Base-by-base conservation (phyloP, 148 eudicot species). In the Cornus kousa region DNA sequence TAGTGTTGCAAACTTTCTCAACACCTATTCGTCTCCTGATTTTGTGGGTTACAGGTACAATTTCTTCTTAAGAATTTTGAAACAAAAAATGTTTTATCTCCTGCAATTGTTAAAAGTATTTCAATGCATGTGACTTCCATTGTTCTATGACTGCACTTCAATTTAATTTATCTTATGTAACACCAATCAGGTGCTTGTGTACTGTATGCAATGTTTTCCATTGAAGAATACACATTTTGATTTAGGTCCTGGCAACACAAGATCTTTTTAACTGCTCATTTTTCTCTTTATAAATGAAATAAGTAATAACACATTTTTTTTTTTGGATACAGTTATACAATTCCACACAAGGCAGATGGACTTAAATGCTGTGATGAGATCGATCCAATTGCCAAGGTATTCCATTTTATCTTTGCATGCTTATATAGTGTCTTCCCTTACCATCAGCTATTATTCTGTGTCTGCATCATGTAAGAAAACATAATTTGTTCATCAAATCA, bases 1-100 rank as follows among this genome's bases (percentile, higher is more conserved):
- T 79, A 83, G 78, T 70, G 86, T 88, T 4, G 80, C 84, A 33
- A 84, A 81, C 64, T 92, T 89, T 79, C 77, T 92, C 62, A 77
- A 75, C 39, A 90, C 97, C 20, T 92, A 89, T 83, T 90, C 94
- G 55, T 87, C 94, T 43, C 76, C 84, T 12, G 97, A 92, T 80
- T 92, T 92, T 85, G 86, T 83, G 40, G 97, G 97, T 53, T 92
- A 86, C 87, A 92, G 97, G 97, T 90, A 72, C 12, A 17, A 5
- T 20, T 17, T 53, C 59, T 11, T 69, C 43, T 35, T 69, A 20
- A 8, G 72, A 50, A 72, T 14, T 32, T 12, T 1, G 14, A 33
- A 50, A 50, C 2, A 8, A 9, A 50, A 50, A 50, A 53, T 11
- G 62, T 67, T 69, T 48, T 74, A 40, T 16, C 14, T 53, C 59